phyloP scores from a whole-genome alignment of 1,284 basidiomycete species.

The Tilletiaria anomala region DNA sequence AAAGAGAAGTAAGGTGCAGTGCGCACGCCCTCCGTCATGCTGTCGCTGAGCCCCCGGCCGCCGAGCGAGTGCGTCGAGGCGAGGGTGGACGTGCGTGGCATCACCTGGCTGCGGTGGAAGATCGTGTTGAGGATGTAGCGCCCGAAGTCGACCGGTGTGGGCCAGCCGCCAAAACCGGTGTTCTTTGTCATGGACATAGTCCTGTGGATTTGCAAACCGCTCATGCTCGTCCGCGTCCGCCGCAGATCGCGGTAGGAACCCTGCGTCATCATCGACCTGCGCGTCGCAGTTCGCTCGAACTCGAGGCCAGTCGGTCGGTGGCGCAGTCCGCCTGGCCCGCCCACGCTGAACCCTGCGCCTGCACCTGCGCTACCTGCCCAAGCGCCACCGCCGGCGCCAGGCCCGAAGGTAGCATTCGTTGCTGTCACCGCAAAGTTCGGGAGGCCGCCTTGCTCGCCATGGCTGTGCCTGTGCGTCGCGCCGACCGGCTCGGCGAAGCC shows the following conservation, averaged over 20 bases:
- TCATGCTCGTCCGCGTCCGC: background rate
- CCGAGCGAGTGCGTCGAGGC: conserved; percentile 25
- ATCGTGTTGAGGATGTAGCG: conserved; percentile 45
- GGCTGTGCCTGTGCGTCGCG: too few species aligned
- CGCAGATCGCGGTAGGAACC: background rate
- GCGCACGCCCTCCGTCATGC: conserved; percentile 6
- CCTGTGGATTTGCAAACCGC: too few species aligned
- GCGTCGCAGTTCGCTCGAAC: background rate
- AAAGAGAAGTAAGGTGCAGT: conserved; percentile 71
- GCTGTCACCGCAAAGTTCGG: too few species aligned
- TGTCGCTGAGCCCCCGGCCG: too few species aligned
- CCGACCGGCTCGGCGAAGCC: background rate
- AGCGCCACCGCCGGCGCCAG: too few species aligned
- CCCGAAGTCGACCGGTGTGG: conserved; percentile 56
- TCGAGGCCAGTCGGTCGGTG: background rate
- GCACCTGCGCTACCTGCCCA: too few species aligned
- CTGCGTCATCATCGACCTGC: background rate
- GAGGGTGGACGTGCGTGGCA: conserved; percentile 58
- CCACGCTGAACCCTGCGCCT: too few species aligned
- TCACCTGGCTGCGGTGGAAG: conserved; percentile 48
- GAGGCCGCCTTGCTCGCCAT: too few species aligned
- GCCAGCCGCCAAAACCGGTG: conserved; percentile 68
- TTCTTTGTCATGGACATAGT: background rate
- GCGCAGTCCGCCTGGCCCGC: too few species aligned
- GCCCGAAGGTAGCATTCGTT: background rate